These are phyloP conservation scores for Hypoxylon sp. DNA, from an alignment of 2,329 filamentous ascomycete species.

Conservation along the genomic window DNA sequence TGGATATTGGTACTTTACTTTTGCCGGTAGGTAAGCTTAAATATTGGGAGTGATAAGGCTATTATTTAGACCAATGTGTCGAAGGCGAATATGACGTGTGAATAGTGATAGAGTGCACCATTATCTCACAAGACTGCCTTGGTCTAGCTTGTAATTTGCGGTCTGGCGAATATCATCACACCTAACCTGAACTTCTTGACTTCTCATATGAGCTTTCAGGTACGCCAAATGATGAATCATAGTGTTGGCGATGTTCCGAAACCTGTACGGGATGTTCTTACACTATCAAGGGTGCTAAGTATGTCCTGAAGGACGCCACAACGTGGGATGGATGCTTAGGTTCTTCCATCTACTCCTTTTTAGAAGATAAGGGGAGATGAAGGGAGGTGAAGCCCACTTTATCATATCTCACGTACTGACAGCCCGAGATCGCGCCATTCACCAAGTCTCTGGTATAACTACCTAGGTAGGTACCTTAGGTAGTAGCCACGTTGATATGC, in stretches of 20 bases:
- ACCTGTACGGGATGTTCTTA: no score
- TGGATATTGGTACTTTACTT: slow-evolving; percentile 8
- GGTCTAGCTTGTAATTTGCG: slow-evolving; percentile 7
- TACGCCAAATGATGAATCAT: neutral
- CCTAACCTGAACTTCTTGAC: no score
- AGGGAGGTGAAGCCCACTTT: slow-evolving; percentile 27
- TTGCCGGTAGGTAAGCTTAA: neutral
- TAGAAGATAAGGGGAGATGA: slow-evolving; percentile 18
- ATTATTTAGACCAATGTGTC: neutral
- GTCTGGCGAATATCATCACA: slow-evolving; percentile 11
- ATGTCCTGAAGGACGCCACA: neutral
- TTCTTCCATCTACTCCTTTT: slow-evolving; percentile 1
- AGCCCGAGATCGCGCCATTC: slow-evolving; percentile 35
- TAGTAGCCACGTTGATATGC: no score
- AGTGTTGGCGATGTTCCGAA: neutral
- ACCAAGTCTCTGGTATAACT: slow-evolving; percentile 26
- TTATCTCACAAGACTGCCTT: slow-evolving; percentile 3
- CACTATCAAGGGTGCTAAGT: neutral
- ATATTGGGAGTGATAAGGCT: neutral
- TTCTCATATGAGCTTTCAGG: neutral
- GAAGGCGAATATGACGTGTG: slow-evolving; percentile 26
- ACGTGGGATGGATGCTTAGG: slow-evolving; percentile 1
- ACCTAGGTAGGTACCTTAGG: no score
- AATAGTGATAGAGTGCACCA: slow-evolving; percentile 27
- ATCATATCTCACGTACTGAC: slow-evolving; percentile 36